A percentile compares a stretch with the other conserved stretches of the same genome.
Conservation (phyloP, 345 rosid genomes). For the Sisymbrium altissimum region DNA sequence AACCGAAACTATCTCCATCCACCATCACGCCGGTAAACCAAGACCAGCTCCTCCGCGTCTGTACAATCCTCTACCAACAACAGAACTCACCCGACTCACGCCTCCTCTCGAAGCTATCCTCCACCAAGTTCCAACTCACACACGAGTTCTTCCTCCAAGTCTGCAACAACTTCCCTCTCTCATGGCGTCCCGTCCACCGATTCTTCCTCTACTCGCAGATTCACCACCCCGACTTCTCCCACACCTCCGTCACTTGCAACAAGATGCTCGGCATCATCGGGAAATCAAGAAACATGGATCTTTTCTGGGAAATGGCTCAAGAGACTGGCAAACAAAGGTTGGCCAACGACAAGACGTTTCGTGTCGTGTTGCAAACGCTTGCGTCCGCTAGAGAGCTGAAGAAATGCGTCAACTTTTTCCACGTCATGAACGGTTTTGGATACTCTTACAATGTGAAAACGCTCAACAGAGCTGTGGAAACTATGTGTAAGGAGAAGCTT, state of each 20-base stretch:
- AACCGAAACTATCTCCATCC: slow-evolving; percentile 6
- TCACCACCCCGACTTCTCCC: slow-evolving; percentile 38
- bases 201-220: slow-evolving; percentile 59
- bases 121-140: slow-evolving; percentile 38
- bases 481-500: slow-evolving; percentile 50
- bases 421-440: slow-evolving; percentile 64
- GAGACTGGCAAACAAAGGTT: slow-evolving; percentile 48
- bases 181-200: slow-evolving; percentile 83
- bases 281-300: slow-evolving; percentile 64
- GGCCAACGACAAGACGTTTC: slow-evolving; percentile 68
- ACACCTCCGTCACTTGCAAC: slow-evolving; percentile 56
- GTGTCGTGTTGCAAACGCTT: slow-evolving; percentile 52
- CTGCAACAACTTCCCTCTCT: slow-evolving; percentile 74
- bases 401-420: slow-evolving; percentile 62
- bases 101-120: slow-evolving; percentile 58
- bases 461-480: slow-evolving; percentile 53
- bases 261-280: slow-evolving; percentile 62
- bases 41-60: slow-evolving; percentile 59
- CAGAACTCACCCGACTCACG: slow-evolving; percentile 63
- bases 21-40: slow-evolving; percentile 42
- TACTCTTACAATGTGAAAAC: slow-evolving; percentile 44
- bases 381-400: slow-evolving; percentile 70
- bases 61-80: slow-evolving; percentile 79
- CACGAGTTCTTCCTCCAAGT: slow-evolving; percentile 86
- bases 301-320: slow-evolving; percentile 59